Evolutionary conservation across 2,329 filamentous ascomycete species (phyloP).

Genomic region (Bretziella fagacearum): DNA sequence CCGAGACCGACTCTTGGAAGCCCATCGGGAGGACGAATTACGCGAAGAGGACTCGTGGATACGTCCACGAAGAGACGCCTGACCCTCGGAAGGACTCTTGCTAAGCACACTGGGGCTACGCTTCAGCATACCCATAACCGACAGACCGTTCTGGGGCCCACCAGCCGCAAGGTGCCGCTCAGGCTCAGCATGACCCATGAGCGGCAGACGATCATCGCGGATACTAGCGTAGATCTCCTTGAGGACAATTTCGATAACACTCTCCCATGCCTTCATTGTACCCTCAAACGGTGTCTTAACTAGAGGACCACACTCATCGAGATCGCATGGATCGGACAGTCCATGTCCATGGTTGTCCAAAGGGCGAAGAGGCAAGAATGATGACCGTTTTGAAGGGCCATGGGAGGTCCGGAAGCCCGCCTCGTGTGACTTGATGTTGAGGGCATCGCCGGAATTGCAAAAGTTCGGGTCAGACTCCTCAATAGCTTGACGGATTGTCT

Average conservation of each 20-base stretch:
- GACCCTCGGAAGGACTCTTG: conserved; percentile 76
- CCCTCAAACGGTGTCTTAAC: conserved; percentile 65
- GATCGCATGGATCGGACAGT: conserved; percentile 5
- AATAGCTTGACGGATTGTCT: conserved; percentile 64
- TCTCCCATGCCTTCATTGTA: conserved; percentile 64
- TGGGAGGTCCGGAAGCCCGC: conserved; percentile 12
- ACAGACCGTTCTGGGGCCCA: conserved; percentile 36
- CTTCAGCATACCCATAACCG: conserved; percentile 61
- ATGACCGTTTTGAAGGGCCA: conserved; percentile 26
- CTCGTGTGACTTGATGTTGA: conserved; percentile 16
- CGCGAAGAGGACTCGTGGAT: conserved; percentile 40
- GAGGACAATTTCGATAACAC: conserved; percentile 74
- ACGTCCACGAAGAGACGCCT: conserved; percentile 52
- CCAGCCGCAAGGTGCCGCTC: conserved; percentile 23
- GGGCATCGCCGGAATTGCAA: conserved; percentile 29
- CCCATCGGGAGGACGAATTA: conserved; percentile 50
- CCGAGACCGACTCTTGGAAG: conserved; percentile 70
- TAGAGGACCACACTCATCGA: conserved; percentile 52
- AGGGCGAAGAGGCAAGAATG: conserved; percentile 34
- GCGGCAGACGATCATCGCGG: conserved; percentile 65
- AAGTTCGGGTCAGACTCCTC: conserved; percentile 53
- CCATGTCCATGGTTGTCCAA: conserved; percentile 20
- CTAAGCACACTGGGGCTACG: conserved; percentile 81
- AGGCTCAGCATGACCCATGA: conserved; percentile 51
- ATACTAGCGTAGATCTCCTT: conserved; percentile 89